Conservation (phyloP, 2,329 filamentous ascomycete species). For the Hansfordia pulvinata region DNA sequence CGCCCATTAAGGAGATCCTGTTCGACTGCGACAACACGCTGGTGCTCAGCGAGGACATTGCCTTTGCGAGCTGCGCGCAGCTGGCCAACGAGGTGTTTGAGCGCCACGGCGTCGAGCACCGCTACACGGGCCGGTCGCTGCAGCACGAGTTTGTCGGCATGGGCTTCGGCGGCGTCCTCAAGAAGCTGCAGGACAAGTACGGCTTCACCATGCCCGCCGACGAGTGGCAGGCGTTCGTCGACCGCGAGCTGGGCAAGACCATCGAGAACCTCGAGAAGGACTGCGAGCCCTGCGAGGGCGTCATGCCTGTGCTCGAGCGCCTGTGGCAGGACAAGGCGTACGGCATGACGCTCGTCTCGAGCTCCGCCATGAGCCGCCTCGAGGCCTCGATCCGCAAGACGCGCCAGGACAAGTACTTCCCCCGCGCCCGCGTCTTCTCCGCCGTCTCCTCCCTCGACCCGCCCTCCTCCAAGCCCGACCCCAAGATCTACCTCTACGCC, state of each 20-base stretch:
- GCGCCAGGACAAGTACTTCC: constrained; percentile 68
- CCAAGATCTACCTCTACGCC: constrained; percentile 73
- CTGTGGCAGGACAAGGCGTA: constrained; percentile 50
- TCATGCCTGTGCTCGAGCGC: constrained; percentile 52
- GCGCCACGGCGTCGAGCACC: constrained; percentile 45
- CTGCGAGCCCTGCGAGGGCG: constrained; percentile 55
- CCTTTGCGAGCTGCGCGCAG: constrained; percentile 82
- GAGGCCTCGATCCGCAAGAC: constrained; percentile 67
- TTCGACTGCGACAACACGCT: constrained; percentile 87
- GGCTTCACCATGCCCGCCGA: constrained; percentile 53
- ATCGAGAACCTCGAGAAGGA: constrained; percentile 64
- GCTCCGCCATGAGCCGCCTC: constrained; percentile 66
- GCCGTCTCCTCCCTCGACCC: constrained; percentile 64
- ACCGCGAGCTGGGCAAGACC: constrained; percentile 67
- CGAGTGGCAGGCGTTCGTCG: constrained; percentile 63
- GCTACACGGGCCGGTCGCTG: constrained; percentile 67
- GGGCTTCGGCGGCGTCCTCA: constrained; percentile 89
- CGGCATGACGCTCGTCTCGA: constrained; percentile 67
- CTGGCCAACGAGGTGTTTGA: constrained; percentile 78
- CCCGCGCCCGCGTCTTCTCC: constrained; percentile 61
- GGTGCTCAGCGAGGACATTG: constrained; percentile 79
- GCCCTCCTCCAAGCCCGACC: constrained; percentile 85
- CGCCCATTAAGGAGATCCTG: constrained; percentile 31
- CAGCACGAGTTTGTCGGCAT: constrained; percentile 83
- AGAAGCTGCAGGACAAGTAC: constrained; percentile 61